Conservation (phyloP, 1,284 basidiomycete species). For the Ceratobasidium sp. region DNA sequence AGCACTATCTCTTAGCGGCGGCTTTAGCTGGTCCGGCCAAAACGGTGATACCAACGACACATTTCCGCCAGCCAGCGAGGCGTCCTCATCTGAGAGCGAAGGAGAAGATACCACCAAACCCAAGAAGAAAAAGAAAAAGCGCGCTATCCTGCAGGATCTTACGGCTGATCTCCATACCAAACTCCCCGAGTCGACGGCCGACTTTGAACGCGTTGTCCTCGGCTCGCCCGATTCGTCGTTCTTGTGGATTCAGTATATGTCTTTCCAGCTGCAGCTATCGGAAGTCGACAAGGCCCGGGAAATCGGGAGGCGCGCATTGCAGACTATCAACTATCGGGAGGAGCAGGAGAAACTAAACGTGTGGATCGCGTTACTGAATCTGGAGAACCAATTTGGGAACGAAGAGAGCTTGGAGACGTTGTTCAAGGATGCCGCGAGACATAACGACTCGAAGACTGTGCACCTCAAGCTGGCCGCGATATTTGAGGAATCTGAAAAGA, state of each 20-base stretch:
- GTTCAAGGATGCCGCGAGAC: conserved; percentile 90
- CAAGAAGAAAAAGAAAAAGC: conserved; percentile 73
- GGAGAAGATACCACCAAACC: conserved; percentile 54
- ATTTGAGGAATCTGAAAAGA: conserved; percentile 84
- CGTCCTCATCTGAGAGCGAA: conserved; percentile 47
- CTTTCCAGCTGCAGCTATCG: conserved; percentile 94
- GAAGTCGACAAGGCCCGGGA: conserved; percentile 95
- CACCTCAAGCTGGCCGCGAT: conserved; percentile 87
- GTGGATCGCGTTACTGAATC: conserved; percentile 95
- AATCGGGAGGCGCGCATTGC: conserved; percentile 85
- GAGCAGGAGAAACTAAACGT: conserved; percentile 97
- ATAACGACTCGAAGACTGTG: conserved; percentile 93
- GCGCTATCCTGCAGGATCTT: conserved; percentile 80
- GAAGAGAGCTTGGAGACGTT: conserved; percentile 78
- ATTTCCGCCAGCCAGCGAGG: neutral
- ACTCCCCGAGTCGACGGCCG: conserved; percentile 88
- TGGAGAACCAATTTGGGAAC: conserved; percentile 95
- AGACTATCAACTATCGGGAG: conserved; percentile 93
- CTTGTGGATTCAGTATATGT: conserved; percentile 99
- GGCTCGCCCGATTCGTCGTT: conserved; percentile 98
- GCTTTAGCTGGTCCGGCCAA: conserved; percentile 62
- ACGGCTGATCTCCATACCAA: conserved; percentile 87
- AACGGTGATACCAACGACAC: conserved; percentile 36
- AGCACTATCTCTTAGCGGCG: conserved; percentile 57
- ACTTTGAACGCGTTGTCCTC: conserved; percentile 93